Evolutionary conservation across 345 rosid genomes (phyloP).

Genomic region (Boechera retrofracta): DNA sequence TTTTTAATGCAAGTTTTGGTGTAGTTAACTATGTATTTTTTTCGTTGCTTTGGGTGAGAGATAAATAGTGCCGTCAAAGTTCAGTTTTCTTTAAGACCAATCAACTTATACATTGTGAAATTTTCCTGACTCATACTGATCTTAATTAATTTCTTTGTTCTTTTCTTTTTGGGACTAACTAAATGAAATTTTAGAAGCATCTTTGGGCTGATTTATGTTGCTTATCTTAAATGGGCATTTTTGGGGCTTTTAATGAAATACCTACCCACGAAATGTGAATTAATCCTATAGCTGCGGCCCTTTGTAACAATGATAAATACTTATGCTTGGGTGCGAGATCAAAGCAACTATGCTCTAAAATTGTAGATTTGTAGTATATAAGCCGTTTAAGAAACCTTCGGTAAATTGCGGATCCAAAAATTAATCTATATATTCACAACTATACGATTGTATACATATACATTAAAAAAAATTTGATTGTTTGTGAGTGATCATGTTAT

Average conservation of each 20-base stretch:
- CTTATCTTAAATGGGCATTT: not conserved
- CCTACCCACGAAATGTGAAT: not conserved
- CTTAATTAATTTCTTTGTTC: not conserved
- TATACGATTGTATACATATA: too few species aligned
- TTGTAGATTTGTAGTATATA: not conserved
- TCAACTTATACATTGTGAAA: not conserved
- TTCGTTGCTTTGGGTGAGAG: not conserved
- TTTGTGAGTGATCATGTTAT: not conserved
- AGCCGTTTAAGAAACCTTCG: not conserved
- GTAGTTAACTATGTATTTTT: not conserved
- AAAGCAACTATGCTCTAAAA: not conserved
- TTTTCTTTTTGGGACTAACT: too few species aligned
- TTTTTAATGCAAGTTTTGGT: not conserved
- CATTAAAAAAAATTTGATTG: too few species aligned
- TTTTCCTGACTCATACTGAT: too few species aligned
- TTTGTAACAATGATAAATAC: not conserved
- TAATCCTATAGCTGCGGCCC: not conserved
- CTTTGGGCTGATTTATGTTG: slow-evolving; percentile 2
- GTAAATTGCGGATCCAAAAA: not conserved
- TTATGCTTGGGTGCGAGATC: not conserved
- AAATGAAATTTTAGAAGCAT: not conserved
- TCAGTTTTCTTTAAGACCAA: not conserved
- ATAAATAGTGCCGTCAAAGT: not conserved
- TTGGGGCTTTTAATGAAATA: too few species aligned
- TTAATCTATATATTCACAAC: too few species aligned